Conservation (phyloP, 2,329 filamentous ascomycete genomes). For the Botrytis galanthina region DNA sequence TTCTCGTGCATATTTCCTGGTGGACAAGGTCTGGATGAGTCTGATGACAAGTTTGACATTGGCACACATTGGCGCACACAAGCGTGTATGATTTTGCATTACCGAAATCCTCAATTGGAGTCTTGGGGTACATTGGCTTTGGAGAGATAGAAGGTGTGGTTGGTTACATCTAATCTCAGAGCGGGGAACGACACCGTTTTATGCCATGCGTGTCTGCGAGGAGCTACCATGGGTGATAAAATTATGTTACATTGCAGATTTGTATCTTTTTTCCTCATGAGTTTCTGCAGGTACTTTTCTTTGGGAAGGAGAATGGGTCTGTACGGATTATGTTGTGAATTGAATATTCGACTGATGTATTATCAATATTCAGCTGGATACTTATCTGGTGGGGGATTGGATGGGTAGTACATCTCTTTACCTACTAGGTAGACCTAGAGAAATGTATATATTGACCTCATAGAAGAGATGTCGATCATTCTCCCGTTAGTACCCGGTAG, state of each 20-base stretch:
- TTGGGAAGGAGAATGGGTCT: background rate
- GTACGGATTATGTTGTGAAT: background rate
- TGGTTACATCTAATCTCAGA: constrained; percentile 9
- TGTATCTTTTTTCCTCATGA: background rate
- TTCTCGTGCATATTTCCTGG: constrained; percentile 15
- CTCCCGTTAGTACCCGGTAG: background rate
- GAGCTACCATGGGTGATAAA: background rate
- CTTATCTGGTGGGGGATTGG: background rate
- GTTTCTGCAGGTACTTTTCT: background rate
- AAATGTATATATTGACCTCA: background rate
- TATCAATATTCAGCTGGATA: background rate
- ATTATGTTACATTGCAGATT: constrained; percentile 1
- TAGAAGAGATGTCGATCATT: background rate
- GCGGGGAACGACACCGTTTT: constrained; percentile 3
- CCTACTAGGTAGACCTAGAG: background rate
- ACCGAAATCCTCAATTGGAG: background rate
- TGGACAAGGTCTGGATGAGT: constrained; percentile 4
- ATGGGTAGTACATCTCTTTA: background rate
- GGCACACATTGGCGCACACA: background rate
- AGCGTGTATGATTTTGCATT: background rate
- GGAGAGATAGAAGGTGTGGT: background rate
- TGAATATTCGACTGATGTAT: background rate
- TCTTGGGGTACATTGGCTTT: background rate
- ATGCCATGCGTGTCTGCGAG: background rate
- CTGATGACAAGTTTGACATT: constrained; percentile 7